Evolutionary conservation across 768 basidiomycete species (phyloP).

Genomic region (Hydnomerulius pinastri): DNA sequence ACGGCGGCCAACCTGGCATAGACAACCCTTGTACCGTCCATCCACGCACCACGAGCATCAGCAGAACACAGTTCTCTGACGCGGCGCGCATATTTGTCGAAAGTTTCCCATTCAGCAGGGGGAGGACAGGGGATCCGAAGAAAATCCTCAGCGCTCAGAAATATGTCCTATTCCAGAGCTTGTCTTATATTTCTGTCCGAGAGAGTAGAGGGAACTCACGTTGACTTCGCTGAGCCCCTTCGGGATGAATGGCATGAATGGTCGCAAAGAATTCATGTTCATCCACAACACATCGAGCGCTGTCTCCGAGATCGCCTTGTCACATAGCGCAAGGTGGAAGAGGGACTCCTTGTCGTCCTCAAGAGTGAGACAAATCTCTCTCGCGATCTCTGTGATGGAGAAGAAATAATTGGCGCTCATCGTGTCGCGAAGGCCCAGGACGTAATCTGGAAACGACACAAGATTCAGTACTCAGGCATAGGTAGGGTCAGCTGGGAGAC

Average conservation of each 20-base stretch:
- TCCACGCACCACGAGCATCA: not conserved
- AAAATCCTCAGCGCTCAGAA: not conserved
- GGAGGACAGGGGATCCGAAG: not conserved
- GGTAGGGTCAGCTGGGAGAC: too few relatives aligned
- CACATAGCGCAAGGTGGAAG: not conserved
- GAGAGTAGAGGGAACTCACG: not conserved
- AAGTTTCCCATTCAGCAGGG: not conserved
- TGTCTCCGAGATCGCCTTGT: conserved; percentile 3
- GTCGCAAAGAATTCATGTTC: not conserved
- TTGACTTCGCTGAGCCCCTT: not conserved
- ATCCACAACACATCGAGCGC: conserved; percentile 5
- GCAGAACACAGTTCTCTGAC: not conserved
- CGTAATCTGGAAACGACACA: too few relatives aligned
- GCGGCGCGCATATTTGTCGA: conserved; percentile 6
- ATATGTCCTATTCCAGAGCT: not conserved
- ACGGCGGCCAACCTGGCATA: conserved; percentile 2
- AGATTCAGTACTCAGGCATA: too few relatives aligned
- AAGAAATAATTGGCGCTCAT: not conserved
- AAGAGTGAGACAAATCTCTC: not conserved
- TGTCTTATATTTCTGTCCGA: too few relatives aligned
- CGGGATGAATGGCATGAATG: conserved; percentile 4
- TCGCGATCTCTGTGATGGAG: not conserved
- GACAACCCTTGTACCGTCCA: not conserved
- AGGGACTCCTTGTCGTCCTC: conserved; percentile 7
- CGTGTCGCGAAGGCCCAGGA: not conserved